Percentiles rank a stretch among this genome's conserved stretches.
These are phyloP conservation scores for Colletotrichum sp. DNA, from an alignment of 2,329 filamentous ascomycete species.

Conservation along the genomic window DNA sequence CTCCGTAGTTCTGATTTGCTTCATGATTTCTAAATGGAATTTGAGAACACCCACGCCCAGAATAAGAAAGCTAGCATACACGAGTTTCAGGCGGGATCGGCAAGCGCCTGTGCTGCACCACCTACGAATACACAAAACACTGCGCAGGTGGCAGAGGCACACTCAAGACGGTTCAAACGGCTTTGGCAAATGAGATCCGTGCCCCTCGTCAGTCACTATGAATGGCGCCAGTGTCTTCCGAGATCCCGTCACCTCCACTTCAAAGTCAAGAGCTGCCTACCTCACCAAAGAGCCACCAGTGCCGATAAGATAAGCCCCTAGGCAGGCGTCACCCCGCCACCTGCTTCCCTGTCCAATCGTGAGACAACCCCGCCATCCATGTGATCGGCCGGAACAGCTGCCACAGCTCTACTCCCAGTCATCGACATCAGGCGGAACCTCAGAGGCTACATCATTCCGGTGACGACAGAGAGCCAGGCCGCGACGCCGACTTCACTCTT, in stretches of 20 bases:
- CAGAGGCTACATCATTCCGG: constrained; percentile 11
- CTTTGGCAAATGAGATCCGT: neutral
- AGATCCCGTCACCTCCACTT: neutral
- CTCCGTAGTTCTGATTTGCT: neutral
- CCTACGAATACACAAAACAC: neutral
- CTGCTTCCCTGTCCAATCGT: constrained; percentile 19
- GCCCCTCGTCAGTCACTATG: neutral
- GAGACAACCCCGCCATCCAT: constrained; percentile 27
- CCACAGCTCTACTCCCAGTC: constrained; percentile 18
- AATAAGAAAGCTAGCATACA: neutral
- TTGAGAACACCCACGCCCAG: neutral
- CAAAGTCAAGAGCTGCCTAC: neutral
- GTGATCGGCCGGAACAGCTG: constrained; percentile 24
- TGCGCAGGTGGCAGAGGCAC: neutral
- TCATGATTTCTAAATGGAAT: neutral
- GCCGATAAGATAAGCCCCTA: constrained; percentile 22
- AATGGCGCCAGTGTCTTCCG: neutral
- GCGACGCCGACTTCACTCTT: neutral
- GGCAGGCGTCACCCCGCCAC: constrained; percentile 16
- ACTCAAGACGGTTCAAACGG: neutral
- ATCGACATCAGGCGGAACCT: constrained; percentile 20
- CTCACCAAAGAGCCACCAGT: neutral
- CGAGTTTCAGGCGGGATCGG: neutral
- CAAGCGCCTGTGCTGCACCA: neutral
- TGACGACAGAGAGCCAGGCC: neutral